Conservation (phyloP, 192 early-diverging fungal species). For the Backusella macrospora region DNA sequence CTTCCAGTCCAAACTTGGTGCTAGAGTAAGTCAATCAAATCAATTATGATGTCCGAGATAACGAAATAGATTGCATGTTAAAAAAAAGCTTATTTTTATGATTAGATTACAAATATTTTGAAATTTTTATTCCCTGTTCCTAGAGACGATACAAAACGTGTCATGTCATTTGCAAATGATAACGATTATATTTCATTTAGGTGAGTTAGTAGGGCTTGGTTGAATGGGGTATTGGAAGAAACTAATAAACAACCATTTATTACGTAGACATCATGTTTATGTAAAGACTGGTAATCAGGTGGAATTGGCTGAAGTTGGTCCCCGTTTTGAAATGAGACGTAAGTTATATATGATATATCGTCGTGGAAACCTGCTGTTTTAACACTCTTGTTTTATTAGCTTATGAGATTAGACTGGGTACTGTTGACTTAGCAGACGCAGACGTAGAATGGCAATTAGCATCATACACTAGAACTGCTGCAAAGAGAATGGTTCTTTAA, state of each 20-base stretch:
- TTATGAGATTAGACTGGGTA: conserved; percentile 96
- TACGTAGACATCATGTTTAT: conserved; percentile 91
- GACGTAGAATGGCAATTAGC: conserved; percentile 97
- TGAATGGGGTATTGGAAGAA: background rate
- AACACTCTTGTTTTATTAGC: conserved; percentile 47
- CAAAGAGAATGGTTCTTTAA: conserved; percentile 77
- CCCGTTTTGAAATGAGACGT: conserved; percentile 97
- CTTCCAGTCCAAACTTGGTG: conserved; percentile 87
- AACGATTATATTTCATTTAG: conserved; percentile 96
- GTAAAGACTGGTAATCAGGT: conserved; percentile 89
- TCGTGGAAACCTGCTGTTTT: background rate
- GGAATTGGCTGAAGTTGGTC: conserved; percentile 95
- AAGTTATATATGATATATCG: conserved; percentile 20
- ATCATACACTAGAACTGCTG: conserved; percentile 87
- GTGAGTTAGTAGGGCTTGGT: conserved; percentile 27
- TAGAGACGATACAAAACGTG: conserved; percentile 92
- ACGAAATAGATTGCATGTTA: background rate
- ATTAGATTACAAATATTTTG: conserved; percentile 78
- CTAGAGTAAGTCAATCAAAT: conserved; percentile 53
- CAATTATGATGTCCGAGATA: background rate
- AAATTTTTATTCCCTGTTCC: conserved; percentile 98
- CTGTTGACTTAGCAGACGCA: conserved; percentile 90
- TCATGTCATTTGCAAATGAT: conserved; percentile 97
- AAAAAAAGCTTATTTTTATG: conserved; percentile 10
- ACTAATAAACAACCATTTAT: background rate